Evolutionary conservation across 495 filamentous ascomycete genomes (phyloP), one percentile per base, ranked within the genome.

Genomic region (Pseudevernia furfuracea): DNA sequence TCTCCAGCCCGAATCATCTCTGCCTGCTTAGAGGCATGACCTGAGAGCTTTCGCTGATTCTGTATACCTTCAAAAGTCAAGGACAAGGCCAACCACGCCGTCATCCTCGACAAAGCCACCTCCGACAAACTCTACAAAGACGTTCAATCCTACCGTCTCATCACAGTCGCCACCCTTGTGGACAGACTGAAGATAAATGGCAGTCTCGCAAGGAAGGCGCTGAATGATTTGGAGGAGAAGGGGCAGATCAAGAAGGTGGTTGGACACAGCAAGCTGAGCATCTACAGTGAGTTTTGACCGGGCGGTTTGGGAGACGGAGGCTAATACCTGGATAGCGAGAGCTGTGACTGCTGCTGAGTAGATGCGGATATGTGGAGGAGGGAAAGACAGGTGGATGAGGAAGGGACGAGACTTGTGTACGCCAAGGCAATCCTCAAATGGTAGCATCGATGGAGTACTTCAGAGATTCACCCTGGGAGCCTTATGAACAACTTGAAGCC

Each of bases 181-280:
- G 95, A 99, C 78, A 85, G 95, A 76, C 86, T 97, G 78, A 99
- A 99, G 91, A 96, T 99, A 86, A 99, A 99, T 82, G 95, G 95
- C 75, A 92, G 89, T 73, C 83, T 99, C 73, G 95, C 95, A 69
- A 86, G 95, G 74, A 80, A 82, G 78, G 92, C 90, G 77, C 83
- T 99, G 65, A 85, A 83, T 73, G 95, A 99, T 77, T 82, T 99
- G 68, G 94, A 99, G 86, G 92, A 92, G 83, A 93, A 91, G 85
- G 95, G 95, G 55, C 83, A 87, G 81, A 97, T 99, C 82, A 97
- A 95, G 87, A 95, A 95, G 84, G 85, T 99, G 71, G 92, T 97
- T 64, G 86, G 86, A 65, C 95, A 99, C 85, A 92, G 87, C 82
- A 93, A 90, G 84, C 85, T 96, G 84, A 91, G 85, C 82, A 93